Base-by-base conservation (phyloP, 116 monocot genomes). In the Posidonia oceanica region DNA sequence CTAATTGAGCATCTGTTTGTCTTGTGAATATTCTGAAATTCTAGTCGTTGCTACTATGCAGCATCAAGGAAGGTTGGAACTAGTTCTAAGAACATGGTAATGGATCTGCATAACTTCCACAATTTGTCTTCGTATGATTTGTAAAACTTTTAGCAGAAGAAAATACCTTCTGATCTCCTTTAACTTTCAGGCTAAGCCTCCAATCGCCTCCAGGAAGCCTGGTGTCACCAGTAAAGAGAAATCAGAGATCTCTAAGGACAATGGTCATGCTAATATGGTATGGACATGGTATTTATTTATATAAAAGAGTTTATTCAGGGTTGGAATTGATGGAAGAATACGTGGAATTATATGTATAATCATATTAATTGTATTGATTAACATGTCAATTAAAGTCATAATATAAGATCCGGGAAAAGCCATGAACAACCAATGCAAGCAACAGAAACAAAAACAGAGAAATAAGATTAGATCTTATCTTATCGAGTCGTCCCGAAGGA, bases 51-150 rank as follows among this genome's bases (percentile, higher is more conserved):
- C 41, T 20, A 53, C 52, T 21, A n/a, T 81, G 74, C 84, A 93
- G 93, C 81, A 39, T 71, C 66, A 64, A 78, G 70, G 70, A 84
- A 68, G 52, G 69, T 60, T 68, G 71, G 69, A 61, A 36, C 17
- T 65, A 62, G 74, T 68, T 69, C 75, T 60, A 70, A 68, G 39
- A 69, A 53, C 38, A 85, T 85, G 85, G 91, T 91, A 79, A 73
- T 11, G 4, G 4, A 7, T 36, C 37, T 56, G 3, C 75, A 56
- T 75, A 54, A 76, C 53, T 79, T 56, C 12, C 14, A 68, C 15
- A 14, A 18, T 42, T 36, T 54, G 18, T 64, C 15, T 51, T 53
- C 12, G 16, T 51, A 12, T 73, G 2, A 68, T 20, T 37, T 61
- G 16, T 74, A 54, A 51, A 64, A 52, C 11, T 14, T 67, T 52